A percentile compares a stretch with the other conserved stretches of the same genome.
phyloP scores from a whole-genome alignment of 2,329 filamentous ascomycete genomes.

The Paecilomyces variotii region DNA sequence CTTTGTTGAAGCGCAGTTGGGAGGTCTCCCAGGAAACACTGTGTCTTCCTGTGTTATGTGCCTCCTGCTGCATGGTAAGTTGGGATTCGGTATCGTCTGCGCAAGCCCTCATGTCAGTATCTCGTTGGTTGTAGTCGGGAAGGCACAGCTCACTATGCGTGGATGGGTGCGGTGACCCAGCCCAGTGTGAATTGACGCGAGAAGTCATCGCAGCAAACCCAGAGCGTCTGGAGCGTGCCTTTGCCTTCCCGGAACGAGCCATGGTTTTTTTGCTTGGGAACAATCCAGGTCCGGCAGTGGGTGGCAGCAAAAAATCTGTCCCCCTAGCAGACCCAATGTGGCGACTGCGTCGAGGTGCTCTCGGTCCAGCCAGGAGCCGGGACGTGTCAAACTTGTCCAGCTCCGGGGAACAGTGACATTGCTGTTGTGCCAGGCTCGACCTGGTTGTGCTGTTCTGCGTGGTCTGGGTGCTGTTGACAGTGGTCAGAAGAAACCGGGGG shows the following conservation, averaged over 20 bases:
- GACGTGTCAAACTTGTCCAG: background rate
- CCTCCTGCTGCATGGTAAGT: constrained; percentile 50
- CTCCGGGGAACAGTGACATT: background rate
- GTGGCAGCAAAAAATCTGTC: background rate
- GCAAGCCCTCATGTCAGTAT: constrained; percentile 1
- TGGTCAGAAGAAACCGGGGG: background rate
- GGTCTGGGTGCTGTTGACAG: background rate
- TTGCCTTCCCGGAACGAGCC: constrained; percentile 19
- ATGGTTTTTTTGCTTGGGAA: constrained; percentile 4
- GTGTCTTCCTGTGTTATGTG: constrained; percentile 48
- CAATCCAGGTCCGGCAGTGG: background rate
- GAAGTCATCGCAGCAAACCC: background rate
- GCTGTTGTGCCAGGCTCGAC: background rate
- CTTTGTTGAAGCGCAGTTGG: constrained; percentile 47
- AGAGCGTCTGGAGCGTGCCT: constrained; percentile 12
- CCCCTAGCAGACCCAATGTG: background rate
- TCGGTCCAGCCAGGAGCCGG: background rate
- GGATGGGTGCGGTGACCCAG: constrained; percentile 10
- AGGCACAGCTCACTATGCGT: background rate
- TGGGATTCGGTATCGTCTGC: constrained; percentile 11
- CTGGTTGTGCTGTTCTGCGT: background rate
- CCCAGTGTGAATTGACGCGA: background rate
- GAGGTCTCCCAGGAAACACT: constrained; percentile 39
- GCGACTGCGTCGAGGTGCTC: background rate
- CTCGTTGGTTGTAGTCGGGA: background rate